These are phyloP conservation scores for Goniomonas avonlea DNA, from an alignment of 78 protist genomes.

Conservation along the genomic window DNA sequence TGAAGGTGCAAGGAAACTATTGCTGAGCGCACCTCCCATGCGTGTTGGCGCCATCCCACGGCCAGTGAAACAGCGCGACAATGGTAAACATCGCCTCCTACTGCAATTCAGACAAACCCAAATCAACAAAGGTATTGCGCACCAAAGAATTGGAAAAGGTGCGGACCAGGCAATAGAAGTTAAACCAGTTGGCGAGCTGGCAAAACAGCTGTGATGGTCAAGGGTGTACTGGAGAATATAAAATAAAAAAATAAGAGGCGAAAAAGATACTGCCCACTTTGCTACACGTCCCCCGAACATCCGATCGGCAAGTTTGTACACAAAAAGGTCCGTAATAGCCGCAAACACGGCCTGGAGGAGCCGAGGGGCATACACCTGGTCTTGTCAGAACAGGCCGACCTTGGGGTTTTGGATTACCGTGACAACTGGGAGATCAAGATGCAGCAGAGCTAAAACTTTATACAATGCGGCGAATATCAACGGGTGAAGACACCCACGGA, in stretches of 20 bases:
- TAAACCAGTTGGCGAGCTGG: conserved; percentile 36
- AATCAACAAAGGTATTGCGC: background rate
- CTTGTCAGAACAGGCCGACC: no score
- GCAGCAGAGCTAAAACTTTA: conserved; percentile 27
- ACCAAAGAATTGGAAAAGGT: background rate
- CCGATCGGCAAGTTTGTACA: background rate
- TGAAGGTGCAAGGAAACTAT: no score
- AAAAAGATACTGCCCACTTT: background rate
- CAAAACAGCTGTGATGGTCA: background rate
- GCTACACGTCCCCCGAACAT: background rate
- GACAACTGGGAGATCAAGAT: conserved; percentile 41
- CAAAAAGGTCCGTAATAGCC: background rate
- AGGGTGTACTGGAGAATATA: background rate
- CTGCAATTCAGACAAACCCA: background rate
- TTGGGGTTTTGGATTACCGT: no score
- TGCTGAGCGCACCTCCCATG: no score
- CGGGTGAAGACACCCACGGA: conserved; percentile 60
- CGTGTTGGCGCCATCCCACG: no score
- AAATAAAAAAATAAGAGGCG: no score
- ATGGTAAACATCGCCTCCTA: background rate
- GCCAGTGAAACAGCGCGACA: background rate
- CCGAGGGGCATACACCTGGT: background rate
- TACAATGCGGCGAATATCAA: conserved; percentile 25
- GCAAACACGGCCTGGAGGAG: background rate
- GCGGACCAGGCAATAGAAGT: conserved; percentile 44